Evolutionary conservation across 2,329 filamentous ascomycete genomes (phyloP).

Genomic region (Fusarium sp.): DNA sequence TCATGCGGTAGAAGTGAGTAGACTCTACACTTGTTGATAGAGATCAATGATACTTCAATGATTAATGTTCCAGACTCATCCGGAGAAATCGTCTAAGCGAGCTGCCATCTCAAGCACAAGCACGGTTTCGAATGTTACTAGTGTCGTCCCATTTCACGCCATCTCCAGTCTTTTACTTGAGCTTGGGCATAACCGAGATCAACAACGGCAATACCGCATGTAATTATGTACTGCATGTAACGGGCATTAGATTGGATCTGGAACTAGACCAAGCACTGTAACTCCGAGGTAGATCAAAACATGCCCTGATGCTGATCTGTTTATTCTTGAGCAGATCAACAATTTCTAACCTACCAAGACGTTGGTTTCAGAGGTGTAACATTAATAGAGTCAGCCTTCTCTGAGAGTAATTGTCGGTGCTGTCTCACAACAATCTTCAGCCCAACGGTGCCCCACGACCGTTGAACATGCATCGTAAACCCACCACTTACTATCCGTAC

Average conservation of each 20-base stretch:
- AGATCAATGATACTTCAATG: too few species aligned
- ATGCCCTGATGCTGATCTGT: not conserved
- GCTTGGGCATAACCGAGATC: constrained; percentile 24
- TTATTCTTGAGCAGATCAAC: constrained; percentile 2
- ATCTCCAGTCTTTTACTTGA: not conserved
- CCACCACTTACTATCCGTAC: too few species aligned
- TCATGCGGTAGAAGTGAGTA: too few species aligned
- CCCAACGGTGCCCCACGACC: not conserved
- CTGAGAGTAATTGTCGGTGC: not conserved
- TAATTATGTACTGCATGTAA: not conserved
- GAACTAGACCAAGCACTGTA: constrained; percentile 14
- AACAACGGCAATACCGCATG: not conserved
- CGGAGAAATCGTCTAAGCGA: constrained; percentile 4
- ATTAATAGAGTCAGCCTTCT: not conserved
- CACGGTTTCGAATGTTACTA: constrained; percentile 16
- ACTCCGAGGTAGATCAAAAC: constrained; percentile 16
- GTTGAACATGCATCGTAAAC: not conserved
- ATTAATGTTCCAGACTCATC: too few species aligned
- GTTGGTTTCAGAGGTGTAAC: not conserved
- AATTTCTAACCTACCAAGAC: not conserved
- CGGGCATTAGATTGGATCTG: constrained; percentile 10
- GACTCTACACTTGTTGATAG: too few species aligned
- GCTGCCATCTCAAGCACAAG: constrained; percentile 10
- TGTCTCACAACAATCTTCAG: not conserved
- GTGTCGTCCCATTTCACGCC: constrained; percentile 11